Evolutionary conservation across 2,329 filamentous ascomycete species (phyloP).

Genomic region (Colletotrichum costaricense): DNA sequence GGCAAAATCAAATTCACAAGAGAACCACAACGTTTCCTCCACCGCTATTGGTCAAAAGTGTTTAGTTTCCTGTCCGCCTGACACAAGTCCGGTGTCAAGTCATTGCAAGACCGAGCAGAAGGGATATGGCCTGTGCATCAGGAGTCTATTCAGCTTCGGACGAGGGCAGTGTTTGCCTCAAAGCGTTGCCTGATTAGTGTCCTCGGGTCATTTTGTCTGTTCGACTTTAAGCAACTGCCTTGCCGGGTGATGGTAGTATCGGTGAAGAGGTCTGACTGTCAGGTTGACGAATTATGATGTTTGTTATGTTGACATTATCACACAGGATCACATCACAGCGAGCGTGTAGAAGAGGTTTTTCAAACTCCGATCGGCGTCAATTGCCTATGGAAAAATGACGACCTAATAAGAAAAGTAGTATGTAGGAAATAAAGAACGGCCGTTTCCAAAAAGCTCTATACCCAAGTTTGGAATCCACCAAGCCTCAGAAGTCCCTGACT

Average conservation of each 20-base stretch:
- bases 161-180: not conserved
- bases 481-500: slow-evolving; percentile 31
- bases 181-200: not conserved
- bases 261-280: too few relatives aligned
- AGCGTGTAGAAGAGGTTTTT: not conserved
- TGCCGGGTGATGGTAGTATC: not conserved
- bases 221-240: too few relatives aligned
- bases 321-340: not conserved
- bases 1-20: slow-evolving; percentile 6
- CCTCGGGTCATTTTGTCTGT: not conserved
- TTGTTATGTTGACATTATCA: too few relatives aligned
- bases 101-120: not conserved
- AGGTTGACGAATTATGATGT: too few relatives aligned
- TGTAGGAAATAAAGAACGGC: slow-evolving; percentile 31
- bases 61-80: slow-evolving; percentile 17
- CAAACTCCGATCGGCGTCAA: slow-evolving; percentile 32
- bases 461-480: slow-evolving; percentile 22
- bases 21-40: slow-evolving; percentile 13
- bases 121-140: slow-evolving; percentile 8
- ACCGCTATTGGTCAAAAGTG: not conserved
- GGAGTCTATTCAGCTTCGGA: slow-evolving; percentile 3
- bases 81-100: slow-evolving; percentile 26
- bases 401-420: slow-evolving; percentile 23
- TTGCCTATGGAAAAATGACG: slow-evolving; percentile 30
- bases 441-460: slow-evolving; percentile 35